Base-by-base conservation (phyloP, 2,329 filamentous ascomycete species). In the Hymenoscyphus infarciens region DNA sequence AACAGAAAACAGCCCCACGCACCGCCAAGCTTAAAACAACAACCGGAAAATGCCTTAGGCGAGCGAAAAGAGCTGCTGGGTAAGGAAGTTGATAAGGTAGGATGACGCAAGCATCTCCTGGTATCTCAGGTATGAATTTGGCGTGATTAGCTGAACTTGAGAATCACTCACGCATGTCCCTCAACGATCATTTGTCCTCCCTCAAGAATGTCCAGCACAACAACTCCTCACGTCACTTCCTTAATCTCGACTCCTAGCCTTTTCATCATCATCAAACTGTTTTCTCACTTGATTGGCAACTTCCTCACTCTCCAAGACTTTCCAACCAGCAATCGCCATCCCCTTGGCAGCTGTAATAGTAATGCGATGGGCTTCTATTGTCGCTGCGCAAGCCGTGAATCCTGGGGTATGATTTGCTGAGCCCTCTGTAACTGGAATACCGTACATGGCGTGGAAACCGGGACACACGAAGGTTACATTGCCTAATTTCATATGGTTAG, bases 381-480 rank as follows among this genome's bases (percentile, higher is more conserved):
- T 76, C 4, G 74, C 65, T 6, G 67, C 64, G 5, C 64, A 65
- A 4, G 49, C 60, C 5, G 63, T 63, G 57, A 68, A 68, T 25
- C 63, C 62, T 2, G 55, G 58, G 5, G 59, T 56, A 27, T 76
- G 74, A 3, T 70, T 73, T 27, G 67, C 73, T 0, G 68, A 65
- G 4, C 71, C 63, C 13, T 60, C 56, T 2, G 53, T 59, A 8
- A 60, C 57, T 6, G 66, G 62, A 38, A 67, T 67, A 0, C 45
- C 27, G 22, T 61, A 66, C 25, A 61, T 25, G 13, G 54, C 57
- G 35, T 69, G 66, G 25, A 68, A 64, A 15, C 52, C 57, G 3
- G 68, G 66, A 38, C 60, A 59, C 7, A 63, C 55, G 31, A 68
- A 63, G 5, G 63, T 64, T 0, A 69, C 66, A 56, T 69, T 69